Evolutionary conservation across 306 rosid species (phyloP), one percentile per base, ranked within the genome.

Genomic region (Quercus ilex): DNA sequence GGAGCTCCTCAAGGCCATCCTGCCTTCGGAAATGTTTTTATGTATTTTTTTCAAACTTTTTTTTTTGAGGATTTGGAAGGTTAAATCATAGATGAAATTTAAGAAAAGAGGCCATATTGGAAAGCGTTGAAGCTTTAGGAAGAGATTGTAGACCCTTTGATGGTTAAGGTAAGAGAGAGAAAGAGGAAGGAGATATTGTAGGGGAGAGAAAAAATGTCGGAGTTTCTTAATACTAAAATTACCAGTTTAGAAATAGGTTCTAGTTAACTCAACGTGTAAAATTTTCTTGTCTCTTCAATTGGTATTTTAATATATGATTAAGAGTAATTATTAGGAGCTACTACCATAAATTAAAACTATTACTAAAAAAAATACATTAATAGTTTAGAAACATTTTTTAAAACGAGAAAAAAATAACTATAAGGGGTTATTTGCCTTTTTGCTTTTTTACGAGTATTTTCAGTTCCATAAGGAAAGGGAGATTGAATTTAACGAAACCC

Each of bases 1-100:
- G 53, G 74, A 75, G 13, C 80, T 51, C 11, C 79, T 87, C 91
- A 43, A 81, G 89, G 85, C 96, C 96, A 91, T 89, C 92, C 92
- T 87, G 90, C 65, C 90, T 9, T 49, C 0, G 5, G 17, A 52
- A 56, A 17, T 41, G 46, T 8, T 8, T 41, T 41, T 38, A 7
- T 41, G 3, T 11, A 1, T 31, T 31, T 67, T 52, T 70, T 70
- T 20, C 35, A 0, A 10, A 43, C 21, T 5, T 25, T 72, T 51
- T 17, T 25, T 72, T 51, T 17, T 30, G 23, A 28, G 62, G 62
- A 5, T 57, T 57, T 57, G 62, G 9, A n/a, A 56, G 23, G 26
- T 57, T 57, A 69, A 2, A 49, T 10, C 17, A 49, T 49, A 49
- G 14, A 49, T 7, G 46, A 41, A 41, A 41, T 41, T 41, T 41